Base-by-base conservation (phyloP, 345 rosid species). In the Syzygium jambos region DNA sequence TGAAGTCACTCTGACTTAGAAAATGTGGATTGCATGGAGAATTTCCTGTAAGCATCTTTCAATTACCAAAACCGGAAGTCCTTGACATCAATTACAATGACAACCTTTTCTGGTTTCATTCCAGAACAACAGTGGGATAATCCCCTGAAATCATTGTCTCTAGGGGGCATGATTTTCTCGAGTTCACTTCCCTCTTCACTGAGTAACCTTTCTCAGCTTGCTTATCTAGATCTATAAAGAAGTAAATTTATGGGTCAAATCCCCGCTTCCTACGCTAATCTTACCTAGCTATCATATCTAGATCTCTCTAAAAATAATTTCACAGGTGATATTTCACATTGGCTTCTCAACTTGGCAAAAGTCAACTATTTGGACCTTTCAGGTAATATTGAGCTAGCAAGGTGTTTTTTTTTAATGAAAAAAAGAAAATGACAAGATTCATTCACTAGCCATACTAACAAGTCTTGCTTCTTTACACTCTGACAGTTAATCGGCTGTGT, bases 201-300 rank as follows among this genome's bases (percentile, higher is more conserved):
- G 0, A 52, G 30, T 22, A 84, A 89, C 85, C 85, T 84, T 27
- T 61, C 85, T 16, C 85, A 73, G 23, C 38, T 86, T n/a, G 52
- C 41, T 57, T 9, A 25, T 22, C 21, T 86, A 30, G 52, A 86
- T 51, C 88, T 88, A 49, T n/a, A 11, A 17, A 5, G 10, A 11
- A 88, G 86, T 41, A 46, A 82, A 19, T 52, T 88, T 22, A 78
- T 78, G 5, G 90, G 90, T 43, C 86, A 85, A 30, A 88, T 88
- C 51, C 86, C 90, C 4, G 0, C 73, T 61, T 55, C 49, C n/a
- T 55, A 55, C 1, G 2, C 73, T 27, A 55, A 85, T 46, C 43
- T 55, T 13, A n/a, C 86, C 17, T 5, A 55, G 65, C 52, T 85
- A 27, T 83, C 85, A 14, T n/a, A 61, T 14, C 73, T 61, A 14